Conservation (phyloP, 2,329 filamentous ascomycete species). For the Talaromyces sp. region DNA sequence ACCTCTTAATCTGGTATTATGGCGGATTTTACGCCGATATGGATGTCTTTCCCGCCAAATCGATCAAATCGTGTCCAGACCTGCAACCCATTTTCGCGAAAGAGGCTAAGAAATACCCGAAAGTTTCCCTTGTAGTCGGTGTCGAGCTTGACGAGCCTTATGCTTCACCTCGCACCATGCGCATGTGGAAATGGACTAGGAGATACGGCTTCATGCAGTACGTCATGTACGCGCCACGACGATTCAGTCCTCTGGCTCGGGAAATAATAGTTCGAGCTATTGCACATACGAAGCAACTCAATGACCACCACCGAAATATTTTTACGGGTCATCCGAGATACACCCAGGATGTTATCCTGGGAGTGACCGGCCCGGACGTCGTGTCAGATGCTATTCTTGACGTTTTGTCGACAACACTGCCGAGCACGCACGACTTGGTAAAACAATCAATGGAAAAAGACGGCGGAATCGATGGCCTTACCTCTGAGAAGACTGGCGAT, state of each 20-base stretch:
- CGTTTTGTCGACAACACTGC: conserved; percentile 23
- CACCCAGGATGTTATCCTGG: conserved; percentile 23
- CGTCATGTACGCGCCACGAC: conserved; percentile 28
- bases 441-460: conserved; percentile 20
- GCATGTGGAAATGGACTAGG: conserved; percentile 29
- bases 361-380: conserved; percentile 29
- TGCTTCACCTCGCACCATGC: conserved; percentile 25
- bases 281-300: conserved; percentile 25
- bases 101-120: conserved; percentile 4
- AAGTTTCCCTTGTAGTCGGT: conserved; percentile 29
- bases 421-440: conserved; percentile 21
- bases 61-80: conserved; percentile 25
- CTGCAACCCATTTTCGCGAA: conserved; percentile 11
- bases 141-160: conserved; percentile 33
- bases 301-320: conserved; percentile 10
- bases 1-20: conserved; percentile 31
- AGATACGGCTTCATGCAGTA: conserved; percentile 32
- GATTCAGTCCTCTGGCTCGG: conserved; percentile 29
- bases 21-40: conserved; percentile 33
- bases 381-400: conserved; percentile 31
- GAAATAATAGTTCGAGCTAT: conserved; percentile 26
- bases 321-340: conserved; percentile 16
- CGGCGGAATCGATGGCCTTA: conserved; percentile 16
- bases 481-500: conserved; percentile 1
- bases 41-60: conserved; percentile 23